These are phyloP conservation scores for Phytophthora citrophthora DNA, from an alignment of 352 stramenopile species.

Conservation along the genomic window DNA sequence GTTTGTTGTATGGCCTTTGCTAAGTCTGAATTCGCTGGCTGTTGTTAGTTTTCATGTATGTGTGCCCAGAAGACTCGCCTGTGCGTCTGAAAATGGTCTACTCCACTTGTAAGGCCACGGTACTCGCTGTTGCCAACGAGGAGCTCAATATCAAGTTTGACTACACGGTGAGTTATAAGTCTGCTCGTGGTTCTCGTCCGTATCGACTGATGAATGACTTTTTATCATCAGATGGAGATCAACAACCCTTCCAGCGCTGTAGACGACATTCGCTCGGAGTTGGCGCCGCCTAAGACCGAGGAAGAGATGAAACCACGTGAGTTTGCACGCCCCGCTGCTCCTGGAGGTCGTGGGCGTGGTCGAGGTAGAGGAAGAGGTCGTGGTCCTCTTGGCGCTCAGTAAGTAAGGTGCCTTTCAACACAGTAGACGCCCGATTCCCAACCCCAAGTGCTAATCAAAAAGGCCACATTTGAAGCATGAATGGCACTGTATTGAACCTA, in stretches of 20 bases:
- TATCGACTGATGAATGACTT: constrained; percentile 4
- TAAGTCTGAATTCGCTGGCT: not conserved
- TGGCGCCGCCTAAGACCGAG: constrained; percentile 58
- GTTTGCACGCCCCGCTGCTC: constrained; percentile 77
- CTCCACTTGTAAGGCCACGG: constrained; percentile 88
- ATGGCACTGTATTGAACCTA: constrained; percentile 25
- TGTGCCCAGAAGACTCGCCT: constrained; percentile 87
- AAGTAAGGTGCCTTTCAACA: constrained; percentile 3
- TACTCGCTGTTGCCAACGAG: constrained; percentile 67
- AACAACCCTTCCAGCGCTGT: constrained; percentile 58
- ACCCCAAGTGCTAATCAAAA: constrained; percentile 8
- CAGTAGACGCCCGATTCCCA: constrained; percentile 24
- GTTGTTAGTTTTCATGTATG: constrained; percentile 86
- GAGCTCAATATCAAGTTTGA: constrained; percentile 75
- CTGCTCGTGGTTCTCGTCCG: not conserved
- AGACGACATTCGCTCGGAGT: constrained; percentile 73
- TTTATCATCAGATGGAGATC: constrained; percentile 69
- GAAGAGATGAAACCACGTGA: constrained; percentile 72
- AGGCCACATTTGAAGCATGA: constrained; percentile 25
- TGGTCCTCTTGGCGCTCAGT: constrained; percentile 34
- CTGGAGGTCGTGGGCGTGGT: constrained; percentile 67
- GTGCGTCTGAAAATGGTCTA: constrained; percentile 93
- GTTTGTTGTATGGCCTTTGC: not conserved
- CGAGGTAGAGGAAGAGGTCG: constrained; percentile 34
- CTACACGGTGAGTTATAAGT: constrained; percentile 49